Evolutionary conservation across 163 green algal genomes (phyloP).

Genomic region (Scenedesmus sp.): DNA sequence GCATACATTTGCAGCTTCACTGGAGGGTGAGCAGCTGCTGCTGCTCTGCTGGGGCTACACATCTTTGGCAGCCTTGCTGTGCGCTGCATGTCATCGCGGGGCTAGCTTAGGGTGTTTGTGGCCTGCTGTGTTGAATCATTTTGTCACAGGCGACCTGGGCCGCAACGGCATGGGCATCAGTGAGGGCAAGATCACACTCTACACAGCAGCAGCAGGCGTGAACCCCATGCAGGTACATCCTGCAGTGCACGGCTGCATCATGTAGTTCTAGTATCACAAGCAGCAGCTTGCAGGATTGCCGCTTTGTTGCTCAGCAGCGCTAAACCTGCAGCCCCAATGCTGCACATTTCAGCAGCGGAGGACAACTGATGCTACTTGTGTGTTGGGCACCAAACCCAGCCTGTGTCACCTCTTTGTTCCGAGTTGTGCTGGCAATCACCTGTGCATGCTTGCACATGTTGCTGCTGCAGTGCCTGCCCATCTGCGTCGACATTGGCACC

Average conservation of each 20-base stretch:
- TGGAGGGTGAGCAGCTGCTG: neutral
- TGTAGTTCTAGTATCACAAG: neutral
- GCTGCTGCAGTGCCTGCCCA: conserved; percentile 79
- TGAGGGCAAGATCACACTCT: conserved; percentile 77
- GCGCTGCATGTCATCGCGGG: neutral
- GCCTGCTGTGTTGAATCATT: neutral
- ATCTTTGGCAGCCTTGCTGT: neutral
- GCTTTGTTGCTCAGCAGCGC: neutral
- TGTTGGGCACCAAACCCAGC: too few species aligned
- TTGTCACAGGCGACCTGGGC: conserved; percentile 81
- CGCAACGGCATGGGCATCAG: conserved; percentile 80
- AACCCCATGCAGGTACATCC: conserved; percentile 36
- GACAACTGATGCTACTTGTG: too few species aligned
- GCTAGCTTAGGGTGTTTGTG: neutral
- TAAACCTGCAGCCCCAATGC: too few species aligned
- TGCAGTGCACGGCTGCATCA: neutral
- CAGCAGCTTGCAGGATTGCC: neutral
- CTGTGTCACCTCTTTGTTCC: too few species aligned
- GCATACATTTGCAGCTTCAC: neutral
- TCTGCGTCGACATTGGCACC: conserved; percentile 93
- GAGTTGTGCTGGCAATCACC: neutral
- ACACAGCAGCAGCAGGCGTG: conserved; percentile 77
- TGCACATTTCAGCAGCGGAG: too few species aligned
- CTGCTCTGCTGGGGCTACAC: too few species aligned
- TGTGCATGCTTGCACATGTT: neutral